phyloP scores from a whole-genome alignment of 2,329 filamentous ascomycete genomes.

The Fusarium sp. region DNA sequence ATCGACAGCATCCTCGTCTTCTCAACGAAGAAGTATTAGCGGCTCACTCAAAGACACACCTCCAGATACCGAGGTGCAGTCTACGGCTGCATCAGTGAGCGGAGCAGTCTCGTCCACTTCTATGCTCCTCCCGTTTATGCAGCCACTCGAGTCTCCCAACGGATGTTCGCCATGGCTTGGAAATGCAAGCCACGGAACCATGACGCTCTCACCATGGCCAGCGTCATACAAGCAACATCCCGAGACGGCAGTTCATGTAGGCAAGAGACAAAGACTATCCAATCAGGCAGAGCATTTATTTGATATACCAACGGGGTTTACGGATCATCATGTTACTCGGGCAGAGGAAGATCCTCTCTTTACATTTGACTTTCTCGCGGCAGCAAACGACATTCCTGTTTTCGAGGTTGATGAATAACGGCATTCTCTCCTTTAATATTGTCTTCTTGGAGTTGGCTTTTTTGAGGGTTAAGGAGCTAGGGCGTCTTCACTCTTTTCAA shows the following conservation, averaged over 20 bases:
- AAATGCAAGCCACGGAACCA: background rate
- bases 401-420: constrained; percentile 37
- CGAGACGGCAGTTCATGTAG: constrained; percentile 17
- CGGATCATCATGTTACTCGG: constrained; percentile 31
- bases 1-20: constrained; percentile 36
- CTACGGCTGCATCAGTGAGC: constrained; percentile 22
- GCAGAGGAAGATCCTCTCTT: constrained; percentile 38
- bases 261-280: constrained; percentile 34
- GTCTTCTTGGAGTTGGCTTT: background rate
- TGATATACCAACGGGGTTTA: constrained; percentile 34
- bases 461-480: background rate
- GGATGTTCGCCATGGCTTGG: constrained; percentile 27
- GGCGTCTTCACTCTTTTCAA: background rate
- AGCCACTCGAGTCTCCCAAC: constrained; percentile 26
- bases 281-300: constrained; percentile 37
- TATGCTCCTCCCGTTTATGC: constrained; percentile 34
- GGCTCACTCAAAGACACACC: constrained; percentile 38
- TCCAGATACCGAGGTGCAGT: constrained; percentile 29
- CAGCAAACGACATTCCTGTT: constrained; percentile 35
- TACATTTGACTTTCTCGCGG: constrained; percentile 38
- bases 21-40: constrained; percentile 25
- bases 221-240: constrained; percentile 36
- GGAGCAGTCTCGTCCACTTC: constrained; percentile 24
- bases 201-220: constrained; percentile 27
- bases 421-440: background rate